These are phyloP conservation scores for Cyamopsis tetragonoloba DNA, from an alignment of 306 rosid species.

Conservation along the genomic window DNA sequence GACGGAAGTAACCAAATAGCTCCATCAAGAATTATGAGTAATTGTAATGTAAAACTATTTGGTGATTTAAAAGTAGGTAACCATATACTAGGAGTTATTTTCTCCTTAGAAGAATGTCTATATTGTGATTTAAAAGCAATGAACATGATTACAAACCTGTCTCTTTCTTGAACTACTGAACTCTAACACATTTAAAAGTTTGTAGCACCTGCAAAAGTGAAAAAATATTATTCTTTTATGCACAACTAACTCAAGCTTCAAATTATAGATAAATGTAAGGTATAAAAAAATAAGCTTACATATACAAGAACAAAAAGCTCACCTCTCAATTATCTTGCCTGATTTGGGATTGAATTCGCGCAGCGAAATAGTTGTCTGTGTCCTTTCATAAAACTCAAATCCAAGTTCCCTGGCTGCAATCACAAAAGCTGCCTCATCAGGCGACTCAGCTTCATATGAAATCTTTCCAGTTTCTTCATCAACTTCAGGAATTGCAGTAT, in stretches of 20 bases:
- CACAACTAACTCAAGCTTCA: background rate
- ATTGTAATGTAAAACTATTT: no score
- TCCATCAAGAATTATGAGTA: background rate
- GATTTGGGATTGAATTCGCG: conserved; percentile 55
- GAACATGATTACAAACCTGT: conserved; percentile 60
- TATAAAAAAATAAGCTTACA: background rate
- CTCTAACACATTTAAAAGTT: conserved; percentile 62
- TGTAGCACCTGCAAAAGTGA: conserved; percentile 49
- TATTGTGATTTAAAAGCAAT: background rate
- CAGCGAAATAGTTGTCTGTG: conserved; percentile 60
- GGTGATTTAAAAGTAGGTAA: background rate
- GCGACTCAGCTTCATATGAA: conserved; percentile 92
- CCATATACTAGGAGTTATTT: background rate
- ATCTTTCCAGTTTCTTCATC: conserved; percentile 64
- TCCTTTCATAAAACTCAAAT: conserved; percentile 78
- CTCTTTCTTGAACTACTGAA: conserved; percentile 88
- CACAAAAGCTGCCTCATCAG: conserved; percentile 95
- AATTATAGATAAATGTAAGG: background rate
- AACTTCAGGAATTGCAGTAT: conserved; percentile 86
- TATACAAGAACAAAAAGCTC: conserved; percentile 11
- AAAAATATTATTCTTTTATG: background rate
- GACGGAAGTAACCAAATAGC: background rate
- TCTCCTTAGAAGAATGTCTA: background rate
- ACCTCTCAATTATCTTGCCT: conserved; percentile 51
- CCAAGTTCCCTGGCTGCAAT: conserved; percentile 90